Base-by-base conservation (phyloP, 345 rosid genomes). In the Isatis tinctoria region DNA sequence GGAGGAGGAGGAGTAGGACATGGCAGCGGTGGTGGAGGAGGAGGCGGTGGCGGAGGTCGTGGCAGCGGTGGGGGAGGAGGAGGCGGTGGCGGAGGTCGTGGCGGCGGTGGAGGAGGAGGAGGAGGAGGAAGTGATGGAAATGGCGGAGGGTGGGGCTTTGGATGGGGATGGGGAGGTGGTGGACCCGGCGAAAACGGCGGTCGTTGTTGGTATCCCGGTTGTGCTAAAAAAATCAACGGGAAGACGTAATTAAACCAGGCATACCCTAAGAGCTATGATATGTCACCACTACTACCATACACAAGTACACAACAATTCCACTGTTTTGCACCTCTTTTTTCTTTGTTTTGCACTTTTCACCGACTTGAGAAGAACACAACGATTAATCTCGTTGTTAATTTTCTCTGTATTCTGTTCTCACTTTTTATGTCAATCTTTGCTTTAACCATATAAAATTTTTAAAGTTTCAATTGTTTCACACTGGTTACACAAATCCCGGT, bases 201-300 rank as follows among this genome's bases (percentile, higher is more conserved):
- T 63, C 51, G 66, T 27, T 84, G 88, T 48, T 84, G 87, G 83
- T 49, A 49, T 71, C 84, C 88, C 82, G 90, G 89, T 48, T 82
- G 96, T 30, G 78, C 78, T 40, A 80, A 36, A 57, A 70, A 76
- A 14, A 45, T 75, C 70, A 63, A 53, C 44, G 54, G 65, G 41
- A 39, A 74, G 28, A 60, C 74, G 60, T 67, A 60, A 49, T 8
- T 75, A 67, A 59, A 36, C 37, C 24, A 65, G 14, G 22, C 35
- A 53, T 52, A 5, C 45, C 54, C 63, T 32, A 33, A 65, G 54
- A 73, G 10, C n/a, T 41, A 32, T 64, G 40, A 36, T 56, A 11
- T 67, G 22, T 67, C 28, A 67, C 68, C 43, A 30, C 61, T 49
- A 11, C 72, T n/a, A n/a, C n/a, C n/a, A n/a, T n/a, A n/a, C n/a